Percentiles rank a stretch among this genome's conserved stretches.
These are phyloP conservation scores for Carex sylvatica DNA, from an alignment of 202 grass and related monocot genomes.

Conservation along the genomic window DNA sequence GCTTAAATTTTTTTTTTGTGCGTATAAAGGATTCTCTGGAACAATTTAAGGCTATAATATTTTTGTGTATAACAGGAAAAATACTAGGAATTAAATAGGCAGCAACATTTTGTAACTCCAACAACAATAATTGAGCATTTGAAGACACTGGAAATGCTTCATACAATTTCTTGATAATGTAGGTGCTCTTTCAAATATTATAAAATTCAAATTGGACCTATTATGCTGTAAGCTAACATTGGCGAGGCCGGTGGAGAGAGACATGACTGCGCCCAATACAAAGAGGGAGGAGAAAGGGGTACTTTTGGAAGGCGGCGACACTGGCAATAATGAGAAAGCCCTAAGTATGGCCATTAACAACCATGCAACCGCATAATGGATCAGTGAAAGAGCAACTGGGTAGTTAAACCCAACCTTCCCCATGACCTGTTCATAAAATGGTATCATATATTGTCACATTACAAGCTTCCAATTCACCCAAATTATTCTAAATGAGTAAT, in stretches of 20 bases:
- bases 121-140: neutral
- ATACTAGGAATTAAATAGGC: neutral
- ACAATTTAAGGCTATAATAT: neutral
- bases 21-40: neutral
- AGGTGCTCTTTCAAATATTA: neutral
- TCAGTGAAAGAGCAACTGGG: conserved; percentile 79
- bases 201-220: conserved; percentile 49
- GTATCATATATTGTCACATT: neutral
- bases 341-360: conserved; percentile 73
- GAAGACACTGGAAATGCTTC: neutral
- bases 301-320: conserved; percentile 72
- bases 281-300: conserved; percentile 94
- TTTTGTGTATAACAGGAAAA: neutral
- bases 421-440: conserved; percentile 60
- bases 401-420: conserved; percentile 85
- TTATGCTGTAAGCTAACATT: conserved; percentile 99
- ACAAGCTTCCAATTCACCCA: neutral
- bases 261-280: conserved; percentile 91
- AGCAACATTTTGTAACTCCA: neutral
- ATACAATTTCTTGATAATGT: conserved; percentile 4
- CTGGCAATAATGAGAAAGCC: conserved; percentile 76
- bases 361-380: conserved; percentile 85
- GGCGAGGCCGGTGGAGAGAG: conserved; percentile 91
- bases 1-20: neutral
- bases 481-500: neutral